Base-by-base conservation (phyloP, 31 red algal genomes). In the Porphyra umbilicalis region DNA sequence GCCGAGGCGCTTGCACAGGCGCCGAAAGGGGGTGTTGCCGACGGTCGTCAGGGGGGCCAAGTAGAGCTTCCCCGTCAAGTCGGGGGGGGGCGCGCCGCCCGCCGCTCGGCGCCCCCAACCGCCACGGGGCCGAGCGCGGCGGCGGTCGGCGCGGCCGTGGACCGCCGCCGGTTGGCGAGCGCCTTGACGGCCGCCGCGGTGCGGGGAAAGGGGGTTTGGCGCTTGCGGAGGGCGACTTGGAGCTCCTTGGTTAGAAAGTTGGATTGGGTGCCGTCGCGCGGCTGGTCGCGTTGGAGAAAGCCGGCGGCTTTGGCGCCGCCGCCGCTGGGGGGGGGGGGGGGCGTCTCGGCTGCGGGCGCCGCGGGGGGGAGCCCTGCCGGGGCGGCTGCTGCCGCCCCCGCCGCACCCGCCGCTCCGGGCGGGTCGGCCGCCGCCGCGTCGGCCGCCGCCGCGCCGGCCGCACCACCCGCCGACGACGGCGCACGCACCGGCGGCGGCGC, bases 41-140 rank as follows among this genome's bases (percentile, higher is more conserved):
- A 94, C 87, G 35, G 95, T 97, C 31, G 95, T 97, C 35, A 97
- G 84, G 77, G 95, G 95, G 18, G 91, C 95, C 32, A 97, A 80
- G 77, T 90, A 90, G 37, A 91, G 35, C 82, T 97, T 97, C 34
- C 85, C 80, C 14, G 84, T 42, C 79, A 97, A 42, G 78, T 93
- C 87, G 77, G 89, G 71, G 76, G 44, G 8, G 33, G 35, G 44
- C 77, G 82, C n/a, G 25, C 36, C n/a, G n/a, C n/a, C n/a, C n/a
- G n/a, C n/a, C 29, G 80, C 75, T 82, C 82, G 39, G 13, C 32
- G 31, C 77, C 35, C 0, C 83, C 86, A 38, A 85, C n/a, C n/a
- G n/a, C n/a, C n/a, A n/a, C n/a, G n/a, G n/a, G n/a, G n/a, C n/a
- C n/a, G n/a, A n/a, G n/a, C n/a, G n/a, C n/a, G n/a, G n/a, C n/a